Base-by-base conservation (phyloP, 2,329 filamentous ascomycete species). In the Ilyonectria mors-panacis region DNA sequence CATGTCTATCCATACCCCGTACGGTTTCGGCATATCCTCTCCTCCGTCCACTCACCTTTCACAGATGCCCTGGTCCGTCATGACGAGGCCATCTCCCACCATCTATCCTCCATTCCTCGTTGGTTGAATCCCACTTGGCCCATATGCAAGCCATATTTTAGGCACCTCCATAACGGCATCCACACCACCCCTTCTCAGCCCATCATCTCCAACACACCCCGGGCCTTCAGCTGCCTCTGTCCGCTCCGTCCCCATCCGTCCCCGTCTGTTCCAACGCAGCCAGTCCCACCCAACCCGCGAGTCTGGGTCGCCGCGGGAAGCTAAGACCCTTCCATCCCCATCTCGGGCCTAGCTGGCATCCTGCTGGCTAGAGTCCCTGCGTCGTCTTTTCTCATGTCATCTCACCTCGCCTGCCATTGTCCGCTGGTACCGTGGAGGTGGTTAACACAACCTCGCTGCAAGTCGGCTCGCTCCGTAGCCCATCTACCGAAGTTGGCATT, bases 121-220 rank as follows among this genome's bases (percentile, higher is more conserved):
- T 62, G 45, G 28, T 19, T 35, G 26, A 21, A 13, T 9, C 33
- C 10, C 7, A 57, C 30, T n/a, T 39, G 19, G 17, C 19, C 53
- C 28, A 39, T 23, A 66, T 66, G 63, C 63, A 66, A 57, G 63
- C 53, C 63, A 66, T 66, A 19, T 45, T n/a, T n/a, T n/a, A 8
- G 50, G 35, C 50, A 35, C n/a, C 50, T 53, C 30, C 13, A 19
- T 53, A 21, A 28, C 50, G 21, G 50, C 63, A 44, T 51, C 35
- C 51, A 39, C 51, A 35, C 33, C 63, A 28, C n/a, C 26, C 51
- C 51, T 47, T 61, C 53, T 58, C 63, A 66, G 58, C 63, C 56
- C 63, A 47, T 50, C 58, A 45, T 58, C 28, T 62, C 45, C 13
- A 48, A 39, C 55, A 45, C 33, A 39, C 47, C 58, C 58, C 45